phyloP scores from a whole-genome alignment of 805 yeast species.

The Brettanomyces anomalus region DNA sequence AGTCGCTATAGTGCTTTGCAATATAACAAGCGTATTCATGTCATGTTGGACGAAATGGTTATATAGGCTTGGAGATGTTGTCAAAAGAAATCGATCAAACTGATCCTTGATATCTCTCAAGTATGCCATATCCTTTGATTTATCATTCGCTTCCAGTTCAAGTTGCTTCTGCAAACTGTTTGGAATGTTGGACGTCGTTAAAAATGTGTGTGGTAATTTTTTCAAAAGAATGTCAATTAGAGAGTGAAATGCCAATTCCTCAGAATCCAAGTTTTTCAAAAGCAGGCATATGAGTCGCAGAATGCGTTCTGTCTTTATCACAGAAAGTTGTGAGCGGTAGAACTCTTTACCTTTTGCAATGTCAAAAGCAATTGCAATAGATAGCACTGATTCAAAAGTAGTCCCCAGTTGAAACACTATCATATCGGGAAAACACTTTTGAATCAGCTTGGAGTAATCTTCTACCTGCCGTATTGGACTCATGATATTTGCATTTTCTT shows the following conservation, averaged over 20 bases:
- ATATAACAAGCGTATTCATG: constrained; percentile 32
- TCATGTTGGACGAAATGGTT: constrained; percentile 39
- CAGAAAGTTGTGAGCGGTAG: not conserved
- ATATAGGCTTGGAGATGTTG: constrained; percentile 35
- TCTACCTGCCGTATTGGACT: constrained; percentile 15
- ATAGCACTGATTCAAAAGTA: constrained; percentile 21
- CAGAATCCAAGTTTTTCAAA: constrained; percentile 17
- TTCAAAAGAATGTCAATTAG: constrained; percentile 18
- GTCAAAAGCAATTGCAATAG: constrained; percentile 16
- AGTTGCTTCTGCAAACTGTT: constrained; percentile 9
- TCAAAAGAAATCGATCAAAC: constrained; percentile 38
- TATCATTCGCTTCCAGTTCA: constrained; percentile 3
- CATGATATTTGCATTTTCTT: constrained; percentile 7
- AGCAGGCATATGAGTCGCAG: constrained; percentile 21
- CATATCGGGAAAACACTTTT: constrained; percentile 21
- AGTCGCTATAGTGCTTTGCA: constrained; percentile 34
- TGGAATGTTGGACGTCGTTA: constrained; percentile 4
- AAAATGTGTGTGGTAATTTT: constrained; percentile 18
- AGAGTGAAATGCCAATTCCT: constrained; percentile 16
- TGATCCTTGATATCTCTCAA: constrained; percentile 34
- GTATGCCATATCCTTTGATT: constrained; percentile 6
- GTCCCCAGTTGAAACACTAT: constrained; percentile 22
- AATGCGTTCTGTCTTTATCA: constrained; percentile 8
- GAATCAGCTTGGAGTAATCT: constrained; percentile 15
- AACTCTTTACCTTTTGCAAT: constrained; percentile 8